Conservation (phyloP, 1,284 basidiomycete species). For the Thecaphora thlaspeos region DNA sequence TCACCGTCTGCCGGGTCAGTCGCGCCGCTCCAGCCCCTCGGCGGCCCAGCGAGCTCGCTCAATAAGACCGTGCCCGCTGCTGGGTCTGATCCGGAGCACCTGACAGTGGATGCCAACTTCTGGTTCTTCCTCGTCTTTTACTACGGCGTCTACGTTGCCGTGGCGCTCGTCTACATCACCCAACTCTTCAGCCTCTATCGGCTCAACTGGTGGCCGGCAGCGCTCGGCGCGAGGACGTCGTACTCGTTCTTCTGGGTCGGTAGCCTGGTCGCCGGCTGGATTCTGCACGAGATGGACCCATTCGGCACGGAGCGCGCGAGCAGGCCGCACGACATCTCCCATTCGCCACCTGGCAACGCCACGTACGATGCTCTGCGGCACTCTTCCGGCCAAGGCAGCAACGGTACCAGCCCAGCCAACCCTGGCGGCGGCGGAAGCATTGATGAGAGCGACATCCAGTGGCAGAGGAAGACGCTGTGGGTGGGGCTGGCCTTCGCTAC, state of each 20-base stretch:
- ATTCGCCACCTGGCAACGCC: neutral
- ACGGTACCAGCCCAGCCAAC: neutral
- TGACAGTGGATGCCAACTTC: slow-evolving; percentile 49
- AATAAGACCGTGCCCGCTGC: too few relatives aligned
- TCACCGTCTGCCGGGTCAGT: neutral
- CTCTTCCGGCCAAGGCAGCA: slow-evolving; percentile 2
- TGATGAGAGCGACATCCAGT: slow-evolving; percentile 59
- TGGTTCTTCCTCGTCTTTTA: slow-evolving; percentile 57
- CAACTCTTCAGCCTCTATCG: slow-evolving; percentile 64
- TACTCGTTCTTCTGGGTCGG: slow-evolving; percentile 63
- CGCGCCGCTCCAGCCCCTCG: too few relatives aligned
- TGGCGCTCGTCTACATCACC: slow-evolving; percentile 63
- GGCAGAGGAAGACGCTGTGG: slow-evolving; percentile 66
- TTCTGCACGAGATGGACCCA: slow-evolving; percentile 58
- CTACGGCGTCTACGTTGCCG: slow-evolving; percentile 55
- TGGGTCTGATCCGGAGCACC: slow-evolving; percentile 5
- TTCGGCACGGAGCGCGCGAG: slow-evolving; percentile 13
- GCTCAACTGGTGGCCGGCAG: slow-evolving; percentile 60
- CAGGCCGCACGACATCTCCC: neutral
- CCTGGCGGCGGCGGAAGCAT: slow-evolving; percentile 8
- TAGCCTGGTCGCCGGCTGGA: slow-evolving; percentile 60
- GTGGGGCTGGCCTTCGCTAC: slow-evolving; percentile 63
- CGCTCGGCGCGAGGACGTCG: slow-evolving; percentile 62
- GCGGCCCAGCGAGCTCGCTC: too few relatives aligned
- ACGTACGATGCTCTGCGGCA: neutral